Evolutionary conservation across 768 basidiomycete genomes (phyloP).

Genomic region (Neoboletus subvelutipes): DNA sequence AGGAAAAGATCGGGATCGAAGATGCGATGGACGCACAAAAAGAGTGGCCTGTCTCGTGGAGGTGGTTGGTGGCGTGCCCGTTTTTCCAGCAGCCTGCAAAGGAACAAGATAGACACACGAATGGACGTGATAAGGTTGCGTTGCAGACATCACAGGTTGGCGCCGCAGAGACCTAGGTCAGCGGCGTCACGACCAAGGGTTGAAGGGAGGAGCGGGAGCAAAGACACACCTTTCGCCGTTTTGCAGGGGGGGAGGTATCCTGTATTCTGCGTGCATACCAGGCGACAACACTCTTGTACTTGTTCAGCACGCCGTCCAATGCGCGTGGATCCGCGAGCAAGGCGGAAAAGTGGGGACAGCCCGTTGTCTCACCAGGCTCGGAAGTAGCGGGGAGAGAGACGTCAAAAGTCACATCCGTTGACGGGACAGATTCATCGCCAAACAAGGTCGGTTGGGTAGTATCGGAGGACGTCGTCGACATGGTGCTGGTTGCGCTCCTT

Average conservation of each 20-base stretch:
- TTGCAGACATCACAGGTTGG: constrained; percentile 67
- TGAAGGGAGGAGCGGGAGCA: not conserved
- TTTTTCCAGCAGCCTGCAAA: constrained; percentile 69
- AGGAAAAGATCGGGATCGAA: not conserved
- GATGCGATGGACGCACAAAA: constrained; percentile 54
- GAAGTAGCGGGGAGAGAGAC: constrained; percentile 5
- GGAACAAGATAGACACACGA: constrained; percentile 71
- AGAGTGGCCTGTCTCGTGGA: constrained; percentile 54
- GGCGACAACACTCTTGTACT: constrained; percentile 52
- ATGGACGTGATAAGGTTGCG: constrained; percentile 56
- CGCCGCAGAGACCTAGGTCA: constrained; percentile 46
- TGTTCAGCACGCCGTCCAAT: constrained; percentile 37
- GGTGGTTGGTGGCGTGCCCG: constrained; percentile 57
- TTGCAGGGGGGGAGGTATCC: constrained; percentile 47
- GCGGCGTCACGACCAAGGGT: not conserved
- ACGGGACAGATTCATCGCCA: constrained; percentile 22
- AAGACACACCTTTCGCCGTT: constrained; percentile 61
- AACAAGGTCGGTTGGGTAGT: constrained; percentile 30
- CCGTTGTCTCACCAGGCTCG: constrained; percentile 7
- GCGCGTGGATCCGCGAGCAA: constrained; percentile 36
- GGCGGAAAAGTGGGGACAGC: constrained; percentile 43
- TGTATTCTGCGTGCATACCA: constrained; percentile 55
- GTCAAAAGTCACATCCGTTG: constrained; percentile 14
- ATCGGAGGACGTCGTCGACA: constrained; percentile 34
- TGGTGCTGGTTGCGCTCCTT: not conserved